A percentile compares a stretch with the other conserved stretches of the same genome.
Conservation (phyloP, 257 asterid genomes). For the Pogostemon cablin region DNA sequence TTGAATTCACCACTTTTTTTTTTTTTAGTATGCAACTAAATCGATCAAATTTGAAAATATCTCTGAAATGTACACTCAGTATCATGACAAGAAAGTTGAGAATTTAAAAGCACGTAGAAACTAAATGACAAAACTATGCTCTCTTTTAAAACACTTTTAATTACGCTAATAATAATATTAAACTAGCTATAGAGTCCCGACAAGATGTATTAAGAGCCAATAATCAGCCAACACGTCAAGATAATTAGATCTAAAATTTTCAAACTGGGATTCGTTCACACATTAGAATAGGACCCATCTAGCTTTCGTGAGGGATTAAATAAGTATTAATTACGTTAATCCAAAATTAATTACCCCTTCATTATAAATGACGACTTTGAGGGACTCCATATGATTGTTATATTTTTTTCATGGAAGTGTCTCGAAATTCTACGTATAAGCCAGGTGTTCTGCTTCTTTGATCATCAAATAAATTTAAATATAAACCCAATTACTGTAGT, state of each 20-base stretch:
- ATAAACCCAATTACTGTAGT: slow-evolving; percentile 33
- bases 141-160: too few relatives aligned
- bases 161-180: too few relatives aligned
- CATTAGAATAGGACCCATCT: slow-evolving; percentile 26
- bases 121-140: too few relatives aligned
- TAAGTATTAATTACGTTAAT: slow-evolving; percentile 20
- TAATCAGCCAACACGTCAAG: slow-evolving; percentile 11
- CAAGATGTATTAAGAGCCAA: slow-evolving; percentile 25
- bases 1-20: too few relatives aligned
- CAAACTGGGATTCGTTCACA: slow-evolving; percentile 20
- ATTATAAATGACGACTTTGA: not conserved
- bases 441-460: slow-evolving; percentile 42
- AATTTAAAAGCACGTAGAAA: too few relatives aligned
- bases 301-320: slow-evolving; percentile 18
- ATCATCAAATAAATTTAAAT: slow-evolving; percentile 26
- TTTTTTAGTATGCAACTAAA: too few relatives aligned
- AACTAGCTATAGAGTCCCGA: not conserved
- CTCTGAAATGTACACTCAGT: too few relatives aligned
- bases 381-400: not conserved
- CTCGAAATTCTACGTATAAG: slow-evolving; percentile 36
- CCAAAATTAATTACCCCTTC: slow-evolving; percentile 7
- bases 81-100: too few relatives aligned
- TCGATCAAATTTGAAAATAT: too few relatives aligned
- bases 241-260: not conserved
- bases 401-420: slow-evolving; percentile 33